These are phyloP conservation scores for Brettanomyces naardenensis DNA, from an alignment of 805 yeast genomes.

Conservation along the genomic window DNA sequence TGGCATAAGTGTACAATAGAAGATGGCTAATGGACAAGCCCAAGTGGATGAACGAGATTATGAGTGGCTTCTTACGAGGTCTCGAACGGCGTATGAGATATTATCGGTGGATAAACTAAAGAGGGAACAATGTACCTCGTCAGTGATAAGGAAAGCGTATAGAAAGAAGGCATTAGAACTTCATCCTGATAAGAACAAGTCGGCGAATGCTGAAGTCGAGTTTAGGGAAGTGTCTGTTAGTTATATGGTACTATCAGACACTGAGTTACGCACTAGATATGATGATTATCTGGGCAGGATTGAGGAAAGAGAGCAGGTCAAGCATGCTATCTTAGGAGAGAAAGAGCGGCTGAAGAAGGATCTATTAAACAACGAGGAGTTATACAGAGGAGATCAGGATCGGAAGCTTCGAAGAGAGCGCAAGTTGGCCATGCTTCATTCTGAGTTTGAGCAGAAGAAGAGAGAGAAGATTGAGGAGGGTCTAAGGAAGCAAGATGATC, in stretches of 20 bases:
- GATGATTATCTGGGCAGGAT: conserved; percentile 12
- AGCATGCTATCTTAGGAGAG: conserved; percentile 2
- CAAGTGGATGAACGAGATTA: conserved; percentile 6
- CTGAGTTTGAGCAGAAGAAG: conserved; percentile 13
- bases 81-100: conserved; percentile 10
- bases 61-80: conserved; percentile 11
- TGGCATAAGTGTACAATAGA: neutral
- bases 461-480: conserved; percentile 8
- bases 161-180: conserved; percentile 22
- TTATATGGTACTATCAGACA: conserved; percentile 16
- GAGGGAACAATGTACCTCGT: neutral
- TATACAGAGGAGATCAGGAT: conserved; percentile 12
- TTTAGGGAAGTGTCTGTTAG: conserved; percentile 24
- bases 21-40: neutral
- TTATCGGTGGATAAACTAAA: conserved; percentile 6
- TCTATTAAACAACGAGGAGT: conserved; percentile 24
- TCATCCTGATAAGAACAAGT: conserved; percentile 30
- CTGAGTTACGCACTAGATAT: conserved; percentile 14
- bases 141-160: conserved; percentile 22
- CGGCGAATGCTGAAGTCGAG: conserved; percentile 18
- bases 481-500: neutral
- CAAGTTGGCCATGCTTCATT: conserved; percentile 13
- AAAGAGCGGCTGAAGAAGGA: conserved; percentile 19
- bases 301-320: conserved; percentile 3
- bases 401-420: conserved; percentile 4